Percentiles rank a stretch among this genome's conserved stretches.
Evolutionary conservation across 108 stramenopile species (phyloP).

Genomic region (Cyclotella baltica): DNA sequence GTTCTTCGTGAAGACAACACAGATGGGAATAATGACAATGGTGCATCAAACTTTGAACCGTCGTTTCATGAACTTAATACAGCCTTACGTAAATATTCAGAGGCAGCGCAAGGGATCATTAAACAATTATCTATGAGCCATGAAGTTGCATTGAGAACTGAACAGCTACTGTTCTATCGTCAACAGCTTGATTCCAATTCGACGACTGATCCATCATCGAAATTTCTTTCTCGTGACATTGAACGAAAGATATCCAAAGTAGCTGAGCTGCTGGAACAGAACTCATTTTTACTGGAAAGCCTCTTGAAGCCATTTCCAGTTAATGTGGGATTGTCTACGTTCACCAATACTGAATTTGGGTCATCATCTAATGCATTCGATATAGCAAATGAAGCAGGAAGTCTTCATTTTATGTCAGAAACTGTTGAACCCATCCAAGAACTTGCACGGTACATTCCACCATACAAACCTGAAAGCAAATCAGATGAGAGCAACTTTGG

Average conservation of each 20-base stretch:
- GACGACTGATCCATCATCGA: background rate
- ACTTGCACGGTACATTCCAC: constrained; percentile 40
- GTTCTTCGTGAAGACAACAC: background rate
- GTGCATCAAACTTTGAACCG: constrained; percentile 12
- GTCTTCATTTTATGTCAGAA: background rate
- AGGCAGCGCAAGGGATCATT: constrained; percentile 37
- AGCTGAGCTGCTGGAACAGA: constrained; percentile 41
- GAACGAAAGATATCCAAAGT: constrained; percentile 48
- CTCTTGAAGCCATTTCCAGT: constrained; percentile 49
- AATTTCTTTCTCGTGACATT: constrained; percentile 31
- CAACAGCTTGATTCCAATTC: background rate
- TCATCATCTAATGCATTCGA: background rate
- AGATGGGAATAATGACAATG: background rate
- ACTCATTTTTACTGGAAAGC: constrained; percentile 39
- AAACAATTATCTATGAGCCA: constrained; percentile 40
- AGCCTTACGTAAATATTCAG: constrained; percentile 41
- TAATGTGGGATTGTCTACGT: constrained; percentile 2
- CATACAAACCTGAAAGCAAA: constrained; percentile 23
- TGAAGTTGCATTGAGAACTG: constrained; percentile 48
- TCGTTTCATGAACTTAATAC: constrained; percentile 38
- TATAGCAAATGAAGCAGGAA: background rate
- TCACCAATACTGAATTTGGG: constrained; percentile 3
- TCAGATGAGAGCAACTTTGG: constrained; percentile 8
- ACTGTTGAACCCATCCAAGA: background rate
- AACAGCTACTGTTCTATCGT: constrained; percentile 29